Conservation (phyloP, 78 protist species). For the Dictyostelium intermedium region DNA sequence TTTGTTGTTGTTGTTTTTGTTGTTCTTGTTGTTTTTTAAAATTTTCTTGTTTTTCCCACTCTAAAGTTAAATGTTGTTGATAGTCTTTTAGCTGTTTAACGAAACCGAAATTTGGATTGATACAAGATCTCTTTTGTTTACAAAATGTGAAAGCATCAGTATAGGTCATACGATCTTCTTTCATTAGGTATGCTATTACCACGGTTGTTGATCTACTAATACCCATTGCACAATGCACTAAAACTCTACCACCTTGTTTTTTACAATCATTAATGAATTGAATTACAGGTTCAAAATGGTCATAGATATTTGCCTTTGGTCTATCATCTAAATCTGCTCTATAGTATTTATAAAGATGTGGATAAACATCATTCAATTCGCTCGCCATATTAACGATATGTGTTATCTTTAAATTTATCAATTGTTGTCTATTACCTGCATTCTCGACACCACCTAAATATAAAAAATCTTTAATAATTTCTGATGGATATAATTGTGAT, state of each 20-base stretch:
- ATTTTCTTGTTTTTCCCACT: neutral
- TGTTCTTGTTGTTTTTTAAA: neutral
- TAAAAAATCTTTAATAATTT: slow-evolving; percentile 40
- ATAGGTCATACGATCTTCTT: neutral
- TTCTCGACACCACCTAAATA: slow-evolving; percentile 57
- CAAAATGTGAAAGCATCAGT: neutral
- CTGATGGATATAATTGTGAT: slow-evolving; percentile 36
- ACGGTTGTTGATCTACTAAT: slow-evolving; percentile 69
- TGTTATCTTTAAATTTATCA: slow-evolving; percentile 61
- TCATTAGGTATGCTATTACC: slow-evolving; percentile 75
- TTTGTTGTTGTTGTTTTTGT: neutral
- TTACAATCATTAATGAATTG: slow-evolving; percentile 31
- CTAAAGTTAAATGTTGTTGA: neutral
- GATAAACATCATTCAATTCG: slow-evolving; percentile 65
- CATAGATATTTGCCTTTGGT: slow-evolving; percentile 15
- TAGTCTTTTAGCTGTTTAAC: slow-evolving; percentile 31
- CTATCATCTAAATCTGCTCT: slow-evolving; percentile 70
- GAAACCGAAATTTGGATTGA: slow-evolving; percentile 59
- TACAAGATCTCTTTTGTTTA: slow-evolving; percentile 15
- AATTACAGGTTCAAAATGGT: slow-evolving; percentile 27
- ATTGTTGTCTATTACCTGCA: slow-evolving; percentile 23
- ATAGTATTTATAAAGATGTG: slow-evolving; percentile 56
- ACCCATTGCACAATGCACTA: slow-evolving; percentile 88
- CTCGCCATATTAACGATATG: slow-evolving; percentile 79
- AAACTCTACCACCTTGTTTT: slow-evolving; percentile 13